A percentile compares a stretch with the other conserved stretches of the same genome.
These are phyloP conservation scores for Amanita rubescens DNA, from an alignment of 768 basidiomycete genomes.

Conservation along the genomic window DNA sequence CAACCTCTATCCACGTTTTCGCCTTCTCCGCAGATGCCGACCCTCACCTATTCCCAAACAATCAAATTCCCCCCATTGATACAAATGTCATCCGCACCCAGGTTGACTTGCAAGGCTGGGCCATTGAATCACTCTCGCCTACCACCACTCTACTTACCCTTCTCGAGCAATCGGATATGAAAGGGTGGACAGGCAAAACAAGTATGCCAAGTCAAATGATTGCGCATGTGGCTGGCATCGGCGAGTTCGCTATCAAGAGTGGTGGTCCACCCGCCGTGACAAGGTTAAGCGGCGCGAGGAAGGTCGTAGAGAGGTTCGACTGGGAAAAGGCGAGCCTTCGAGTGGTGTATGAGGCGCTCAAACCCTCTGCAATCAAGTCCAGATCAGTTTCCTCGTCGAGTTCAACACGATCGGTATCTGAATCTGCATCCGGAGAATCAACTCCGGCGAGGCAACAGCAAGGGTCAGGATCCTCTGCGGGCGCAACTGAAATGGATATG, in stretches of 20 bases:
- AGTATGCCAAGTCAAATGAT: constrained; percentile 96
- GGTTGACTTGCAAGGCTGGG: constrained; percentile 98
- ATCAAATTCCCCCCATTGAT: constrained; percentile 47
- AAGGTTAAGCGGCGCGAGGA: constrained; percentile 70
- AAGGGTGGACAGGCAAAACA: constrained; percentile 94
- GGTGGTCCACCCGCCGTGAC: constrained; percentile 94
- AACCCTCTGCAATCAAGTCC: constrained; percentile 1
- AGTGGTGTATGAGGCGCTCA: constrained; percentile 67
- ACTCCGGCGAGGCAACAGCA: background rate
- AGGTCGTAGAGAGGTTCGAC: constrained; percentile 72
- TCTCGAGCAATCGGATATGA: constrained; percentile 94
- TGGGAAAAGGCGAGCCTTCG: constrained; percentile 77
- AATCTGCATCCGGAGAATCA: background rate
- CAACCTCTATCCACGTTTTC: constrained; percentile 91
- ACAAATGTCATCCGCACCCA: constrained; percentile 85
- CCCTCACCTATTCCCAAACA: constrained; percentile 70
- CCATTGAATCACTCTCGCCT: constrained; percentile 91
- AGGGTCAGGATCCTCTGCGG: background rate
- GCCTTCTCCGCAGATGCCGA: constrained; percentile 86
- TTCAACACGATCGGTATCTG: too few relatives aligned
- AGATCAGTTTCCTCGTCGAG: background rate
- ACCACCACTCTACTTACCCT: constrained; percentile 91
- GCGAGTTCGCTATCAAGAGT: constrained; percentile 92
- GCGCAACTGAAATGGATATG: constrained; percentile 15
- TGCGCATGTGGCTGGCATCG: constrained; percentile 78